Conservation (phyloP, 768 basidiomycete genomes). For the Crepidotus variabilis region DNA sequence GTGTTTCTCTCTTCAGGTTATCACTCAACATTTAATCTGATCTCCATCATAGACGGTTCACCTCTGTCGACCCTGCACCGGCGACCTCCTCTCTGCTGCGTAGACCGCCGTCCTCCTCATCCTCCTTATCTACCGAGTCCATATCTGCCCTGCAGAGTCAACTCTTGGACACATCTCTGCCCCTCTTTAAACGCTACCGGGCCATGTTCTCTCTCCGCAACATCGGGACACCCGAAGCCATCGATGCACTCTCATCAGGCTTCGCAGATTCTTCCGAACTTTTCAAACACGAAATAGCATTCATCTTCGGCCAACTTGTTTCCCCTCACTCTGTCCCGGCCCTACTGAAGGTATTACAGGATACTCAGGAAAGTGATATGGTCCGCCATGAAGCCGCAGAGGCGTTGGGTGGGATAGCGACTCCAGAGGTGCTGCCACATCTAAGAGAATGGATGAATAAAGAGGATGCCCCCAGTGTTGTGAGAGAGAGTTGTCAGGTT, state of each 20-base stretch:
- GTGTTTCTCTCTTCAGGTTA: slow-evolving; percentile 31
- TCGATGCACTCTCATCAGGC: slow-evolving; percentile 88
- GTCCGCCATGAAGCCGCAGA: slow-evolving; percentile 98
- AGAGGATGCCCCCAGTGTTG: slow-evolving; percentile 81
- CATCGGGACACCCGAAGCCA: slow-evolving; percentile 79
- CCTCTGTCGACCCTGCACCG: slow-evolving; percentile 89
- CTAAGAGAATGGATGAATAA: slow-evolving; percentile 81
- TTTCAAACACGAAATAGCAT: slow-evolving; percentile 98
- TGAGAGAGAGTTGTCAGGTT: slow-evolving; percentile 93
- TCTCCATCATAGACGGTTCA: slow-evolving; percentile 50
- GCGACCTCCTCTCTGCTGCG: slow-evolving; percentile 62
- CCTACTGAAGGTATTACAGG: slow-evolving; percentile 72
- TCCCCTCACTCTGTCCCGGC: slow-evolving; percentile 86
- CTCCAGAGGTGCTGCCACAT: slow-evolving; percentile 84
- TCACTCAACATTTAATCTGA: background rate
- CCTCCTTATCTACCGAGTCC: slow-evolving; percentile 38
- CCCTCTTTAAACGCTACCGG: slow-evolving; percentile 91
- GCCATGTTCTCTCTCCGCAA: slow-evolving; percentile 98
- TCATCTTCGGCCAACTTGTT: slow-evolving; percentile 94
- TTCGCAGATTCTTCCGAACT: slow-evolving; percentile 87
- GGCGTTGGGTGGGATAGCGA: slow-evolving; percentile 95
- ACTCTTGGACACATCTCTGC: slow-evolving; percentile 60
- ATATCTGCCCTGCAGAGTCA: slow-evolving; percentile 55
- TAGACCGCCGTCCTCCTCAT: slow-evolving; percentile 47
- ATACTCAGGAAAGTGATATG: slow-evolving; percentile 84